phyloP scores from a whole-genome alignment of 116 monocot species.

The Trichopus zeylanicus region DNA sequence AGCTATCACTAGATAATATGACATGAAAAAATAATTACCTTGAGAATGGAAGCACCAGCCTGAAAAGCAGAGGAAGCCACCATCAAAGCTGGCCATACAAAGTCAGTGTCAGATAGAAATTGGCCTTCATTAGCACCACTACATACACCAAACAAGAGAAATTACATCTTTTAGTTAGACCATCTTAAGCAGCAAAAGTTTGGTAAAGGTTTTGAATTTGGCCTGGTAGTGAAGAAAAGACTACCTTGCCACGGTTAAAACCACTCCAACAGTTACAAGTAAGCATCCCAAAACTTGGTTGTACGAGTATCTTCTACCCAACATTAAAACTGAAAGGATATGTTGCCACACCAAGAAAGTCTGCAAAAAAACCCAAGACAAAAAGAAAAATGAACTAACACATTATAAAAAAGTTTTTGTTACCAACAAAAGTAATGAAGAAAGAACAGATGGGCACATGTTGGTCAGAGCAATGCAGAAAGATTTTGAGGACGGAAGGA shows the following conservation, averaged over 20 bases:
- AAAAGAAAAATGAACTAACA: no score
- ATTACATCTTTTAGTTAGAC: not conserved
- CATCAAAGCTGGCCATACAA: constrained; percentile 83
- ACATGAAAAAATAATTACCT: constrained; percentile 36
- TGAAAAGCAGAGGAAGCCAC: constrained; percentile 90
- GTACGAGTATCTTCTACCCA: constrained; percentile 65
- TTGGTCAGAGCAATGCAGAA: no score
- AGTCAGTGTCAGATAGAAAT: constrained; percentile 50
- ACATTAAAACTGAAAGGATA: constrained; percentile 67
- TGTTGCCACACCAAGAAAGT: constrained; percentile 97
- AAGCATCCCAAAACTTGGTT: constrained; percentile 80
- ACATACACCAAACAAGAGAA: constrained; percentile 14
- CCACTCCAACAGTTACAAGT: constrained; percentile 67
- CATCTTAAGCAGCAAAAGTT: no score
- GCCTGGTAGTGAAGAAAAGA: no score
- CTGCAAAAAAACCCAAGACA: constrained; percentile 35
- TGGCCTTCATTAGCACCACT: constrained; percentile 63
- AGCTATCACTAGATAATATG: not conserved
- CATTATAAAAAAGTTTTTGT: no score
- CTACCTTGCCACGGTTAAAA: constrained; percentile 82
- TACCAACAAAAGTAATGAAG: no score
- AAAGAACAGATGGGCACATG: no score
- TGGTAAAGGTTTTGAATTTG: no score
- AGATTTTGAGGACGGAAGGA: no score
- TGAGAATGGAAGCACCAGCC: constrained; percentile 92